Base-by-base conservation (phyloP, 1,284 basidiomycete species). In the Ustilago shanxiensis region DNA sequence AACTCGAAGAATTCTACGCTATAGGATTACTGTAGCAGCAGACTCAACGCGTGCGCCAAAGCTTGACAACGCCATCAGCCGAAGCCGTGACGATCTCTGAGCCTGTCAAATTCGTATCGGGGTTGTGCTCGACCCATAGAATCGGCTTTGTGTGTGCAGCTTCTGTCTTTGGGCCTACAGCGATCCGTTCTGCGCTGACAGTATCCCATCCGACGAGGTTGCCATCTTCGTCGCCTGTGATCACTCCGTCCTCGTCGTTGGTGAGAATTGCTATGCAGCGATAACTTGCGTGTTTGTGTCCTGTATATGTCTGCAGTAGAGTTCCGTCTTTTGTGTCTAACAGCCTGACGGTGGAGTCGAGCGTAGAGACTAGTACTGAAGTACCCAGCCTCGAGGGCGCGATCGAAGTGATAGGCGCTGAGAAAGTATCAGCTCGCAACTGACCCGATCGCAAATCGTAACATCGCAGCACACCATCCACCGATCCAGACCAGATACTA, bases 371-470 rank as follows among this genome's bases (percentile, higher is more conserved):
- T 16, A 99, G 90, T 59, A 95, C 88, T 0, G 93, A 93, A 77
- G 91, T 90, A 54, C 89, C 87, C 86, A 96, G 91, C 79, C 90
- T 87, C 16, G 94, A 91, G 2, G 93, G 91, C 0, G 91, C 88
- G 18, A 83, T 33, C 24, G 93, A 92, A 0, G 93, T 93, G 37
- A 98, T 92, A 1, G 82, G 74, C 10, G 72, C 90, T 11, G 95
- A 95, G 67, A 99, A 90, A 79, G 91, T 95, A 86, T 99, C 97
- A 53, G 92, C 89, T 4, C 92, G 90, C 29, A 98, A 87, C 85
- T 95, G 91, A 24, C 97, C 97, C 88, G 92, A 94, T 52, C 96
- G 91, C 33, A 99, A 88, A 86, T 99, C 97, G 87, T 98, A 98
- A 1, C 92, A 93, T 24, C 97, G 90, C 35, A 98, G 91, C 80